A percentile compares a stretch with the other conserved stretches of the same genome.
Evolutionary conservation across 2,329 filamentous ascomycete species (phyloP).

Genomic region (Xylariaceae sp.): DNA sequence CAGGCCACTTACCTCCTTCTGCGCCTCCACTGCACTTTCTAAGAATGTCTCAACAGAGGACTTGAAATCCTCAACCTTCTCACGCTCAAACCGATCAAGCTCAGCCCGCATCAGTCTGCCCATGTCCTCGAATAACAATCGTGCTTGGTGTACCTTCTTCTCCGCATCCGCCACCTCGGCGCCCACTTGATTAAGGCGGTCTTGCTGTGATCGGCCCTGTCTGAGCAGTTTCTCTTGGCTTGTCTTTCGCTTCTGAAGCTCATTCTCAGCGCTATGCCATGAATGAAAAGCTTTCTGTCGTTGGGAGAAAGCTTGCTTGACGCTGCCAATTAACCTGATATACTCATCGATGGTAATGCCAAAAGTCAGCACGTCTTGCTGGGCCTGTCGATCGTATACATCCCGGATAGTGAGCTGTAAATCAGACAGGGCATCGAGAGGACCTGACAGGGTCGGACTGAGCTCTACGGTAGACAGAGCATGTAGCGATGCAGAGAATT

Average conservation of each 20-base stretch:
- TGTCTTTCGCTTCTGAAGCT: constrained; percentile 81
- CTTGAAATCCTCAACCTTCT: constrained; percentile 99
- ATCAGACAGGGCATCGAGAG: constrained; percentile 85
- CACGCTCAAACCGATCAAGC: constrained; percentile 87
- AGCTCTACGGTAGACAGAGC: constrained; percentile 88
- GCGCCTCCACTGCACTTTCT: constrained; percentile 93
- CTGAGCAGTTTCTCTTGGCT: constrained; percentile 92
- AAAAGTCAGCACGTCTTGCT: constrained; percentile 92
- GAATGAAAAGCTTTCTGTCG: constrained; percentile 93
- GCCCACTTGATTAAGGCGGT: constrained; percentile 84
- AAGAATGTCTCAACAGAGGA: constrained; percentile 95
- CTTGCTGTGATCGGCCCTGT: constrained; percentile 93
- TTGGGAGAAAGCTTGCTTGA: constrained; percentile 88
- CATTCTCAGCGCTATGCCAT: constrained; percentile 87
- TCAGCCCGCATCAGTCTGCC: constrained; percentile 86
- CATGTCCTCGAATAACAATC: constrained; percentile 95
- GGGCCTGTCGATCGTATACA: constrained; percentile 91
- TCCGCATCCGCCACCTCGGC: constrained; percentile 95
- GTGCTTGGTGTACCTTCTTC: constrained; percentile 82
- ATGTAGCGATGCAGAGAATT: constrained; percentile 91
- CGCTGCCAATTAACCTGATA: constrained; percentile 88
- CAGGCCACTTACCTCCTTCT: constrained; percentile 75
- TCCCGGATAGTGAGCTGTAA: constrained; percentile 91
- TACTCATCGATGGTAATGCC: constrained; percentile 99
- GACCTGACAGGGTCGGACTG: constrained; percentile 79